Evolutionary conservation across 192 early-diverging fungal species (phyloP).

Genomic region (Coemansia sp.): DNA sequence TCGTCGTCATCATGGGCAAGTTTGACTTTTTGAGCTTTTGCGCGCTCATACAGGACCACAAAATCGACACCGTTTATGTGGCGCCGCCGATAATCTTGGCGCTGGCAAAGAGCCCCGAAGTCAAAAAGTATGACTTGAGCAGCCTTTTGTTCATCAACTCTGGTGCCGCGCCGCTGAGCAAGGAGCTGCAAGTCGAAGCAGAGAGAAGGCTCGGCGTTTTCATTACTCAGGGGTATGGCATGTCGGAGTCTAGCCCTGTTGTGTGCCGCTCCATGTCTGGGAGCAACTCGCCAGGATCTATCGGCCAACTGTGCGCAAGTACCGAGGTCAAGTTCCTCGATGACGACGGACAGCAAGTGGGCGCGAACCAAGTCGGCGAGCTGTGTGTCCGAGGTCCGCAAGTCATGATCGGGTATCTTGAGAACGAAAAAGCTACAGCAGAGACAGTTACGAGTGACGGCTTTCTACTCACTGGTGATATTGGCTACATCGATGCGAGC

Average conservation of each 20-base stretch:
- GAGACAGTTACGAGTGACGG: constrained; percentile 73
- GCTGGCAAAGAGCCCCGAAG: constrained; percentile 74
- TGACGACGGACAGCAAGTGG: constrained; percentile 68
- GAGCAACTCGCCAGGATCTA: constrained; percentile 55
- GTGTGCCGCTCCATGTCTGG: constrained; percentile 32
- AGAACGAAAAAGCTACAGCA: constrained; percentile 75
- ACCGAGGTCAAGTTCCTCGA: constrained; percentile 74
- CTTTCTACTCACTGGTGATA: constrained; percentile 83
- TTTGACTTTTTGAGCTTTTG: constrained; percentile 72
- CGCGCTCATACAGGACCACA: constrained; percentile 68
- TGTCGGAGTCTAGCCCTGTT: constrained; percentile 62
- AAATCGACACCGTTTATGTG: constrained; percentile 64
- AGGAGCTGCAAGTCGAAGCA: constrained; percentile 64
- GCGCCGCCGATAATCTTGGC: constrained; percentile 70
- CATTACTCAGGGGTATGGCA: constrained; percentile 65
- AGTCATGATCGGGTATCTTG: constrained; percentile 85
- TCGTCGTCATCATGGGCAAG: constrained; percentile 74
- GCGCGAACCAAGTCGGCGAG: constrained; percentile 71
- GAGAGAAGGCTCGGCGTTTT: constrained; percentile 44
- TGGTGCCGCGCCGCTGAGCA: constrained; percentile 80
- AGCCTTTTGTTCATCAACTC: constrained; percentile 64
- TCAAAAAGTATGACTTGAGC: constrained; percentile 73
- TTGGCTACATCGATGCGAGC: constrained; percentile 68
- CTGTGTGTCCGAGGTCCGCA: constrained; percentile 85
- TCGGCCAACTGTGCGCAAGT: constrained; percentile 73